phyloP scores from a whole-genome alignment of 371 early-diverging fungal genomes.

The Coemansia sp. region DNA sequence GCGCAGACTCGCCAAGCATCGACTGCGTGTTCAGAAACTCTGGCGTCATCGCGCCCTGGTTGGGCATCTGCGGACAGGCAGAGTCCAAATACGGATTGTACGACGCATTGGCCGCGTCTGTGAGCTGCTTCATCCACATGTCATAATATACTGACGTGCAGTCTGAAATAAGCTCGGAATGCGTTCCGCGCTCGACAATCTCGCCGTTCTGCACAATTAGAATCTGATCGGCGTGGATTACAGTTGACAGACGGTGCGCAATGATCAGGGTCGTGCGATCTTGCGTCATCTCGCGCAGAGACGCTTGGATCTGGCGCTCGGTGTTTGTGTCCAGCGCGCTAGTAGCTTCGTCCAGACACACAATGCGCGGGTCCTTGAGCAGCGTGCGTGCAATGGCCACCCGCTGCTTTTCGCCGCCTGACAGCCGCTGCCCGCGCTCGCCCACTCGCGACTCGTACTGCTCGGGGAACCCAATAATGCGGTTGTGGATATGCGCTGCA shows the following conservation, averaged over 20 bases:
- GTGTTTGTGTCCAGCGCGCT: slow-evolving; percentile 71
- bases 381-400: slow-evolving; percentile 83
- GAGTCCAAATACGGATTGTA: slow-evolving; percentile 35
- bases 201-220: slow-evolving; percentile 76
- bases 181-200: slow-evolving; percentile 86
- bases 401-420: slow-evolving; percentile 94
- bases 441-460: slow-evolving; percentile 94
- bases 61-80: slow-evolving; percentile 10
- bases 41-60: slow-evolving; percentile 18
- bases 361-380: slow-evolving; percentile 73
- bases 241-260: slow-evolving; percentile 89
- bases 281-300: slow-evolving; percentile 64
- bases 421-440: slow-evolving; percentile 84
- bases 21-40: neutral
- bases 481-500: slow-evolving; percentile 77
- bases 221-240: slow-evolving; percentile 77
- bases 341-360: slow-evolving; percentile 78
- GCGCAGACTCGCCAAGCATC: neutral
- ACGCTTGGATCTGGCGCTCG: slow-evolving; percentile 78
- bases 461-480: slow-evolving; percentile 66
- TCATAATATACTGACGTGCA: slow-evolving; percentile 68
- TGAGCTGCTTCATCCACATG: slow-evolving; percentile 90
- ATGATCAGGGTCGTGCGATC: slow-evolving; percentile 92
- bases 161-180: slow-evolving; percentile 70
- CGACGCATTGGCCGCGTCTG: slow-evolving; percentile 58